Percentiles rank a stretch among this genome's conserved stretches.
These are phyloP conservation scores for Lentinus polychrous DNA, from an alignment of 1,284 basidiomycete genomes.

Conservation along the genomic window DNA sequence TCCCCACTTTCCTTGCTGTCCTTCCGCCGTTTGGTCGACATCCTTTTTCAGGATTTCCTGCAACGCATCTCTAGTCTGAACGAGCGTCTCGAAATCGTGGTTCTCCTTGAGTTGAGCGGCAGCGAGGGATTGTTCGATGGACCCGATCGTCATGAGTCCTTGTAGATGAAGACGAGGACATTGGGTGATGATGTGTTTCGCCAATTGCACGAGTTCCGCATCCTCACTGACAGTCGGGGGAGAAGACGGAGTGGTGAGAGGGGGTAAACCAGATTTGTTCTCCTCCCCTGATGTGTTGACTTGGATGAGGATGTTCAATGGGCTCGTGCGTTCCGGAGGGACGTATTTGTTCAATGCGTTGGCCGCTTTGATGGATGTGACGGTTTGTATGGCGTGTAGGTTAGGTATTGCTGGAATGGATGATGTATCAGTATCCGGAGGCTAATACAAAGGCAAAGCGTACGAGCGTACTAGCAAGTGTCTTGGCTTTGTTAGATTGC, in stretches of 20 bases:
- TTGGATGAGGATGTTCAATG: conserved; percentile 81
- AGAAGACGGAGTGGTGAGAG: conserved; percentile 32
- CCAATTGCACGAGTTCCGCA: conserved; percentile 60
- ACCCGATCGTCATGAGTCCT: conserved; percentile 97
- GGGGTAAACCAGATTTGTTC: conserved; percentile 80
- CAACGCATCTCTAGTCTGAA: conserved; percentile 55
- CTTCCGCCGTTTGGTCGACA: conserved; percentile 16
- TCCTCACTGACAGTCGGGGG: conserved; percentile 22
- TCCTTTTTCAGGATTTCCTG: conserved; percentile 36
- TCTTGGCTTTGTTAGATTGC: conserved; percentile 94
- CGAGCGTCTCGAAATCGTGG: conserved; percentile 76
- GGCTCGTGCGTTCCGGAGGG: conserved; percentile 35
- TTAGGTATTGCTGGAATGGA: conserved; percentile 72
- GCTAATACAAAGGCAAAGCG: neutral
- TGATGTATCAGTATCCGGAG: conserved; percentile 3
- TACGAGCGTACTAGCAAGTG: conserved; percentile 65
- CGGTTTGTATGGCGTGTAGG: conserved; percentile 83
- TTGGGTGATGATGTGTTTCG: conserved; percentile 58
- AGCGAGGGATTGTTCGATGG: conserved; percentile 64
- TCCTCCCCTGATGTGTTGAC: conserved; percentile 94
- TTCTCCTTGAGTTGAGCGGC: conserved; percentile 52
- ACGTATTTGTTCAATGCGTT: conserved; percentile 78
- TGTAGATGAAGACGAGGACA: conserved; percentile 75
- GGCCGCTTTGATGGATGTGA: conserved; percentile 85
- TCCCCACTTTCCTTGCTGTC: conserved; percentile 49